Conservation (phyloP, 306 rosid species). For the Hippophae tibetana region DNA sequence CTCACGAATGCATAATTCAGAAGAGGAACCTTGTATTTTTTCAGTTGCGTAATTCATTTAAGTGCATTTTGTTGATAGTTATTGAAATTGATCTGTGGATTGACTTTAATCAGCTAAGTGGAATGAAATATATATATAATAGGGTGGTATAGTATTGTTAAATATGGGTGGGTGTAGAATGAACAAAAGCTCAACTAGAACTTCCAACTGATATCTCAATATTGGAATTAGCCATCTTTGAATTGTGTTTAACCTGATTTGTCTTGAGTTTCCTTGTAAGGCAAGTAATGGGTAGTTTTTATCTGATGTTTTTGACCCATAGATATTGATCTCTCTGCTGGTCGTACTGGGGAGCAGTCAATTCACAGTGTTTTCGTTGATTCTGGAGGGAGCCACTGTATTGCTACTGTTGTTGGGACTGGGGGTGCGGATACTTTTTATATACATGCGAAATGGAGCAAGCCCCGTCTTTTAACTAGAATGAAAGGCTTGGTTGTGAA, state of each 20-base stretch:
- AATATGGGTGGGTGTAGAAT: neutral
- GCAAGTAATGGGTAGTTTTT: slow-evolving; percentile 17
- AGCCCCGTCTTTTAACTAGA: slow-evolving; percentile 74
- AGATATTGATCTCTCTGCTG: slow-evolving; percentile 80
- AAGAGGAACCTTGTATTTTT: neutral
- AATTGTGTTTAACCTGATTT: slow-evolving; percentile 6
- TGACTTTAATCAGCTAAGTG: neutral
- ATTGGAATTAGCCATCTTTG: neutral
- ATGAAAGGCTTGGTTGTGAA: slow-evolving; percentile 83
- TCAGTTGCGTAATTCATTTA: neutral
- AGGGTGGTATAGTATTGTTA: neutral
- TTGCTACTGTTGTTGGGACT: slow-evolving; percentile 63
- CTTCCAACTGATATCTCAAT: neutral
- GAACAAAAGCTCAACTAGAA: neutral
- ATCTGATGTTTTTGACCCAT: slow-evolving; percentile 21
- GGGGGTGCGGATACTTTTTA: slow-evolving; percentile 88
- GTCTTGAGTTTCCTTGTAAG: neutral
- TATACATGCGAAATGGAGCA: slow-evolving; percentile 85
- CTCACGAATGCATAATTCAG: neutral
- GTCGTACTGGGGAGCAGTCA: slow-evolving; percentile 90
- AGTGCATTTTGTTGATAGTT: neutral
- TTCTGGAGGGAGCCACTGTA: slow-evolving; percentile 96
- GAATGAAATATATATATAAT: neutral
- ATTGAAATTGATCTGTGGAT: neutral
- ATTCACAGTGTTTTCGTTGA: slow-evolving; percentile 92